Base-by-base conservation (phyloP, 345 rosid genomes). In the Populus euphratica region DNA sequence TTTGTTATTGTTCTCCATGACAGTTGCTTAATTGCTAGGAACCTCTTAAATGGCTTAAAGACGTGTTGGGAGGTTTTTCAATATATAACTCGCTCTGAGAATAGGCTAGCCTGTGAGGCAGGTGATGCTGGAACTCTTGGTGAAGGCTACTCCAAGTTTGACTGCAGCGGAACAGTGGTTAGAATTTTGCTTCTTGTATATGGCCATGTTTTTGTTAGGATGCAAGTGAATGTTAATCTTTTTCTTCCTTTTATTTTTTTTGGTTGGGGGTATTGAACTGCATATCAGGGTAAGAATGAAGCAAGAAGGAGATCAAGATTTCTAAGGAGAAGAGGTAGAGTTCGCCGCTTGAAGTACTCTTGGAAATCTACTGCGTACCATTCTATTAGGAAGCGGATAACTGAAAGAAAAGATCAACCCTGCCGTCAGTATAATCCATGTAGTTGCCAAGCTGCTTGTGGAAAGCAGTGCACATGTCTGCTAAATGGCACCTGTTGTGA, bases 311-410 rank as follows among this genome's bases (percentile, higher is more conserved):
- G 99, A 85, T 96, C 99, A 77, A 92, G 91, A 79, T 94, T 90
- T 86, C 83, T 96, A 79, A 97, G 98, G 68, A 86, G 99, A 82
- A 91, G 97, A 82, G 97, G 97, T 61, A 94, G 83, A 87, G 98
- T 96, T 77, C 99, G 99, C 69, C 93, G 99, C 56, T 84, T 96
- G 86, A 96, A 96, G 86, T 96, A 96, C 83, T 94, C 99, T 36
- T 96, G 99, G 99, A 96, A 96, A 82, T 94, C 98, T 80, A 93
- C 98, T 80, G 99, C 98, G 33, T 96, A 93, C 81, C 99, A 96
- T 83, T 96, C 99, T 36, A 91, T 96, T 69, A 85, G 99, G 90
- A 96, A 96, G 84, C 84, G 92, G 70, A 91, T 86, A 74, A 92
- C 92, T 50, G 99, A 96, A 73, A 92, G 89, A 82, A 96, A 96